These are phyloP conservation scores for Galeopsis tetrahit DNA, from an alignment of 257 asterid species.

Conservation along the genomic window DNA sequence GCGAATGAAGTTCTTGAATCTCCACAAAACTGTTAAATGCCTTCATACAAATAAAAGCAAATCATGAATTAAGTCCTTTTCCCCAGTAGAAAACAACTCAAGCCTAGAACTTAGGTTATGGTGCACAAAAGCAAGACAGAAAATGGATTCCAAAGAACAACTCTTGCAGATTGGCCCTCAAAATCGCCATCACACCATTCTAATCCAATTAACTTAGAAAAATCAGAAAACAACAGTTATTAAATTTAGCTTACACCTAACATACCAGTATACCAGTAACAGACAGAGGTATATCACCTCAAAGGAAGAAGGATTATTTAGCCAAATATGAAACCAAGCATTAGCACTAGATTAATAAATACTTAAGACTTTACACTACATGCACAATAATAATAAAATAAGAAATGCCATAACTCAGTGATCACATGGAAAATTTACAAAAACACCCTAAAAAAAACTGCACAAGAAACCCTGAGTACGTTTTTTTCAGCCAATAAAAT, in stretches of 20 bases:
- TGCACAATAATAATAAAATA: neutral
- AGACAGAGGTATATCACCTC: conserved; percentile 3
- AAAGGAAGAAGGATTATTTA: conserved; percentile 6
- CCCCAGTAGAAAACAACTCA: neutral
- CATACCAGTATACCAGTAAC: conserved; percentile 6
- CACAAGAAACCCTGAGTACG: conserved; percentile 4
- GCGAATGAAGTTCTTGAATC: conserved; percentile 1
- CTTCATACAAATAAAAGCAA: neutral
- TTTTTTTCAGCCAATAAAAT: neutral
- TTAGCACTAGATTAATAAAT: neutral
- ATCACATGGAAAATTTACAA: neutral
- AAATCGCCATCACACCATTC: conserved; percentile 5
- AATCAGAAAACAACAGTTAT: conserved; percentile 16
- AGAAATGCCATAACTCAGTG: conserved; percentile 9
- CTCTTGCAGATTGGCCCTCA: conserved; percentile 23
- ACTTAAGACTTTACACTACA: conserved; percentile 14
- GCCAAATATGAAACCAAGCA: conserved; percentile 11
- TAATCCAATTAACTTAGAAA: conserved; percentile 7
- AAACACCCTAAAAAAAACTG: neutral
- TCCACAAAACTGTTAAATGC: neutral
- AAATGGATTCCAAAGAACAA: conserved; percentile 1
- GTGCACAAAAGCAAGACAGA: conserved; percentile 8
- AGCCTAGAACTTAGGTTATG: neutral
- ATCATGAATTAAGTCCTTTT: neutral
- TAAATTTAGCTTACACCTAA: conserved; percentile 7